These are phyloP conservation scores for Cryphonectria nitschkei DNA, from an alignment of 2,329 filamentous ascomycete species.

Conservation along the genomic window DNA sequence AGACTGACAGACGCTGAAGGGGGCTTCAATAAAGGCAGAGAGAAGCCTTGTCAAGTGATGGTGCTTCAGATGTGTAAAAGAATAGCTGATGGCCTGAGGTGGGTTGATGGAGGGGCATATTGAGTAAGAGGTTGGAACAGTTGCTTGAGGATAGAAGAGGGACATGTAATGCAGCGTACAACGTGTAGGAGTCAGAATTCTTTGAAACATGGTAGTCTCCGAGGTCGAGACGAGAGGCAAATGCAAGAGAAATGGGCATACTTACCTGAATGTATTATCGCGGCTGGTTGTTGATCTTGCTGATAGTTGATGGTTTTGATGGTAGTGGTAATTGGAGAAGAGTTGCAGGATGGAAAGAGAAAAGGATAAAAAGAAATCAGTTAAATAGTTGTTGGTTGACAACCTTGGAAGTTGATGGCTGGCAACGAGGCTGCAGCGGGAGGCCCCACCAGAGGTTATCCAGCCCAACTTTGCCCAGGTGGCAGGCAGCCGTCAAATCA, in stretches of 20 bases:
- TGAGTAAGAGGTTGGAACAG: background rate
- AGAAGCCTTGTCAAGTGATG: background rate
- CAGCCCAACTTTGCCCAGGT: background rate
- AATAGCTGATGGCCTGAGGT: background rate
- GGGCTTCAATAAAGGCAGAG: background rate
- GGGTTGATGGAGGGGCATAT: background rate
- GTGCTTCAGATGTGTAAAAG: background rate
- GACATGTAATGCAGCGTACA: background rate
- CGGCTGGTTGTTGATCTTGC: background rate
- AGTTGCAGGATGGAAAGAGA: background rate
- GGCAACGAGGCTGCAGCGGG: background rate
- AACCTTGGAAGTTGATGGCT: background rate
- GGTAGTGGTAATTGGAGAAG: background rate
- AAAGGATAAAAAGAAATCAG: background rate
- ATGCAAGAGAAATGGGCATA: background rate
- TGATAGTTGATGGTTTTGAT: background rate
- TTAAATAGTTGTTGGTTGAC: background rate
- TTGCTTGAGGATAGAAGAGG: background rate
- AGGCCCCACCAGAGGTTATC: background rate
- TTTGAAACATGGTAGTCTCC: background rate
- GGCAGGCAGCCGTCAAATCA: background rate
- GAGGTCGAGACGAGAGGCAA: background rate
- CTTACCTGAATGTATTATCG: background rate
- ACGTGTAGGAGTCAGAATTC: background rate
- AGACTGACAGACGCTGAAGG: background rate